Evolutionary conservation across 1,139 yeast genomes (phyloP).

Genomic region (Hansenula lynferdii): DNA sequence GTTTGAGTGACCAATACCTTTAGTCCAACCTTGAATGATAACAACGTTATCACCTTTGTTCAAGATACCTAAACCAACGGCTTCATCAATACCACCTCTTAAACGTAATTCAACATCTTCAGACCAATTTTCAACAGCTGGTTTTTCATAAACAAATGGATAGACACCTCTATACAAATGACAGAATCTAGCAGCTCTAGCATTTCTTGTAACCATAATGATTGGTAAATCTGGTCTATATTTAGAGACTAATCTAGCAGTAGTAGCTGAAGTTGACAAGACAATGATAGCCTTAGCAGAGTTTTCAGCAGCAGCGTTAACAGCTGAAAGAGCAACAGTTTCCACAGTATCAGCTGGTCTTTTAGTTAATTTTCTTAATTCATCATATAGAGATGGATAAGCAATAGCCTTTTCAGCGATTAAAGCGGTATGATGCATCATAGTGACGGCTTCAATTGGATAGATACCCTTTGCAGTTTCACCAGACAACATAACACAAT

Average conservation of each 20-base stretch:
- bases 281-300: constrained; percentile 96
- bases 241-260: constrained; percentile 95
- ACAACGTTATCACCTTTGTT: constrained; percentile 86
- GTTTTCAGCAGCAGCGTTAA: constrained; percentile 94
- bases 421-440: constrained; percentile 98
- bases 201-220: constrained; percentile 97
- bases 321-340: constrained; percentile 97
- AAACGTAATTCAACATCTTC: constrained; percentile 94
- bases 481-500: constrained; percentile 99
- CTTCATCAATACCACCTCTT: constrained; percentile 90
- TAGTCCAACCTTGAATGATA: constrained; percentile 98
- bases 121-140: constrained; percentile 82
- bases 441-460: constrained; percentile 94
- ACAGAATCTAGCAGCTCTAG: constrained; percentile 86
- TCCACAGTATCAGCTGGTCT: constrained; percentile 93
- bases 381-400: constrained; percentile 82
- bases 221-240: constrained; percentile 98
- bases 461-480: constrained; percentile 99
- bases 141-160: constrained; percentile 81
- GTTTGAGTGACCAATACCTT: constrained; percentile 98
- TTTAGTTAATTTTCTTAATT: constrained; percentile 78
- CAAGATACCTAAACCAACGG: constrained; percentile 81
- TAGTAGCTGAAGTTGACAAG: constrained; percentile 88
- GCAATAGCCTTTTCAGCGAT: constrained; percentile 98
- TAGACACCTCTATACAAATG: constrained; percentile 98